Conservation (phyloP, 1,139 yeast species). For the Blastobotrys malaysiensis region DNA sequence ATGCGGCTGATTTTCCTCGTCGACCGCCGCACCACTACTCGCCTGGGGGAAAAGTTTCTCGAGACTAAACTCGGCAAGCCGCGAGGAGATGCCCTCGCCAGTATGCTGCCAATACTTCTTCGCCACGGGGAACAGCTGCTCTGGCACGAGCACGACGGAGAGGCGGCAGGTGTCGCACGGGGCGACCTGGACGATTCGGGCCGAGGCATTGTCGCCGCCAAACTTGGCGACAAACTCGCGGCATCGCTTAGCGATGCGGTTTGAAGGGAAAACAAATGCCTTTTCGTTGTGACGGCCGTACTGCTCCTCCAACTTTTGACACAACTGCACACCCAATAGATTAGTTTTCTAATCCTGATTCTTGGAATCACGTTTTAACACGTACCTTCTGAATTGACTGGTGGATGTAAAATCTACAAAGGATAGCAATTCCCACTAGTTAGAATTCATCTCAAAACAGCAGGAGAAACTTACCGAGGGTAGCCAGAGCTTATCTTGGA, state of each 20-base stretch:
- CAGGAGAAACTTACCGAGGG: constrained; percentile 42
- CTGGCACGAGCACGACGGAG: constrained; percentile 72
- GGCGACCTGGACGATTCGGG: constrained; percentile 61
- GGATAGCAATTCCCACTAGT: not conserved
- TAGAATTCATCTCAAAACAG: not conserved
- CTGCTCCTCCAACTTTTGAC: constrained; percentile 36
- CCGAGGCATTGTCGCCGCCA: constrained; percentile 34
- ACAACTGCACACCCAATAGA: constrained; percentile 17
- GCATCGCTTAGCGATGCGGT: constrained; percentile 75
- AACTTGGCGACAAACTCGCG: constrained; percentile 59
- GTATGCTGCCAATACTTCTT: constrained; percentile 95
- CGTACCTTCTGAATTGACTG: constrained; percentile 60
- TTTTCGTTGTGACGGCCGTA: constrained; percentile 76
- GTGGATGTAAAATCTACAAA: constrained; percentile 68
- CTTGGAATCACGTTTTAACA: not conserved
- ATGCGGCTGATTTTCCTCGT: not conserved
- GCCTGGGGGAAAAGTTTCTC: constrained; percentile 2
- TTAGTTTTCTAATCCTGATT: not conserved
- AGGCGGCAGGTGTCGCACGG: constrained; percentile 58
- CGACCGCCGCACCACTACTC: not conserved
- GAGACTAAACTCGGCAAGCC: constrained; percentile 79
- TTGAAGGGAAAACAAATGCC: constrained; percentile 72
- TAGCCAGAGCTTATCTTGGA: constrained; percentile 78
- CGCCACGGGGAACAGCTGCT: constrained; percentile 51
- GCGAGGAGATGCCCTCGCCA: constrained; percentile 89